These are phyloP conservation scores for Camellia sinensis DNA, from an alignment of 148 eudicot genomes.

Conservation along the genomic window DNA sequence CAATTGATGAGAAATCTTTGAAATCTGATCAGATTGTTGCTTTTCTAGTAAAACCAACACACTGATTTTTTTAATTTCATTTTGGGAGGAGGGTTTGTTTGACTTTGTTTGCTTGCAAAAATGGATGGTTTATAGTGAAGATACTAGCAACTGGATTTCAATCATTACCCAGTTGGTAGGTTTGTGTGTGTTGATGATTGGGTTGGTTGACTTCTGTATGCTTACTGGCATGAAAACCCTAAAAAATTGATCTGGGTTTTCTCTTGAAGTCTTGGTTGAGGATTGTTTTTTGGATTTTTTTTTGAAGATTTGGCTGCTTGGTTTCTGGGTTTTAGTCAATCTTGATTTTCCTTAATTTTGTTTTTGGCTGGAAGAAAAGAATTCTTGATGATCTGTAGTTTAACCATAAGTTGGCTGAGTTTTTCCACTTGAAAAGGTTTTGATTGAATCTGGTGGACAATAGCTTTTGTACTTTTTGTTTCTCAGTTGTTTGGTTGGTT, in stretches of 20 bases:
- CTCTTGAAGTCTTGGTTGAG: conserved; percentile 6
- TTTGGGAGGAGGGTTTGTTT: background rate
- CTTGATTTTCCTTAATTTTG: background rate
- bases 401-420: background rate
- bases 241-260: background rate
- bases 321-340: conserved; percentile 6
- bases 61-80: conserved; percentile 5
- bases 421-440: background rate
- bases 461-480: conserved; percentile 1
- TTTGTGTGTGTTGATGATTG: background rate
- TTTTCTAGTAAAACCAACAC: background rate
- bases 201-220: background rate
- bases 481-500: background rate
- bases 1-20: background rate
- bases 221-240: background rate
- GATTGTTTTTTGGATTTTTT: background rate
- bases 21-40: background rate
- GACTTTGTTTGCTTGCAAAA: background rate
- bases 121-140: too few species aligned
- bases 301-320: conserved; percentile 11
- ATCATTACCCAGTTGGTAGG: background rate
- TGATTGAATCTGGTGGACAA: conserved; percentile 2
- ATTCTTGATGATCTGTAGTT: background rate
- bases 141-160: background rate
- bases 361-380: background rate